Percentiles rank a stretch among this genome's conserved stretches.
Conservation (phyloP, 768 basidiomycete species). For the Kondoa subrosea region DNA sequence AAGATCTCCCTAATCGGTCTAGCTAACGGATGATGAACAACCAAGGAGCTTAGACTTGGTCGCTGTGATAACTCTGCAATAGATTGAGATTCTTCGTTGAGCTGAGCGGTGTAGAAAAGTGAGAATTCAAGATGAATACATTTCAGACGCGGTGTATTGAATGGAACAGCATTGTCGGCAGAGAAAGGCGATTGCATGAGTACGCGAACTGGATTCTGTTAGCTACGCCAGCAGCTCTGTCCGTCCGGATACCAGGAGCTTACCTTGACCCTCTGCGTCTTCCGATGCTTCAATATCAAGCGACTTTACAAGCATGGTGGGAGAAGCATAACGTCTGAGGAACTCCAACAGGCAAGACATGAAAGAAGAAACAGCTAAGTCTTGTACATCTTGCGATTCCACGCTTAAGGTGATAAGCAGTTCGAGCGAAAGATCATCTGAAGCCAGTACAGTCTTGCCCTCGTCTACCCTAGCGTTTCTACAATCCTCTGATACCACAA, state of each 20-base stretch:
- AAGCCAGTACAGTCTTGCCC: neutral
- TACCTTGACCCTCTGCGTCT: neutral
- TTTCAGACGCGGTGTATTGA: too few species aligned
- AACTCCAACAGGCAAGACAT: neutral
- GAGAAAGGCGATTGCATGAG: neutral
- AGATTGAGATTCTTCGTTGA: neutral
- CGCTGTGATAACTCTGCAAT: neutral
- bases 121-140: too few species aligned
- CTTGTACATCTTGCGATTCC: neutral
- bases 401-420: neutral
- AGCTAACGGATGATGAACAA: neutral
- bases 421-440: neutral
- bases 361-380: neutral
- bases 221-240: too few species aligned
- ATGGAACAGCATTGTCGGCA: too few species aligned
- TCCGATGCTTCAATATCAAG: neutral
- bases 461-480: neutral
- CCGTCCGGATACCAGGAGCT: too few species aligned
- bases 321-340: neutral
- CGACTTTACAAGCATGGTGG: neutral
- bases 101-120: too few species aligned
- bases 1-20: neutral
- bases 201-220: neutral
- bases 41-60: neutral
- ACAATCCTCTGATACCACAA: neutral